A percentile compares a stretch with the other conserved stretches of the same genome.
These are phyloP conservation scores for Solanum chilense DNA, from an alignment of 257 asterid genomes.

Conservation along the genomic window DNA sequence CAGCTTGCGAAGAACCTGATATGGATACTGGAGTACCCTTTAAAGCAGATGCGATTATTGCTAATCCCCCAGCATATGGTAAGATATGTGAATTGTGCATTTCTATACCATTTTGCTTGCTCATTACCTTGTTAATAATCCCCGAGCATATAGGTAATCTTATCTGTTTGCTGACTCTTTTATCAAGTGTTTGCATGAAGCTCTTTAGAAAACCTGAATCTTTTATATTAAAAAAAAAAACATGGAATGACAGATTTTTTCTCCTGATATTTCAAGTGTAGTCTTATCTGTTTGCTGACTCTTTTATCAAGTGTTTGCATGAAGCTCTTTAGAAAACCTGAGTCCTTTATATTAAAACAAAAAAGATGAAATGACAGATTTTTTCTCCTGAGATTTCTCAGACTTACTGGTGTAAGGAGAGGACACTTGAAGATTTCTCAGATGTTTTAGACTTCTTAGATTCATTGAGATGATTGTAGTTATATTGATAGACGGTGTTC, in stretches of 20 bases:
- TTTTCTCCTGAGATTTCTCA: background rate
- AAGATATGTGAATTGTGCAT: constrained; percentile 8
- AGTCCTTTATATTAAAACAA: background rate
- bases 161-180: background rate
- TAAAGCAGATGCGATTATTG: constrained; percentile 88
- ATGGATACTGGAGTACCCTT: constrained; percentile 74
- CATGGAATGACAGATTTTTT: background rate
- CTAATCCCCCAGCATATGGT: constrained; percentile 92
- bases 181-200: background rate
- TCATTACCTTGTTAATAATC: background rate
- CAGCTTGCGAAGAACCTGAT: constrained; percentile 90
- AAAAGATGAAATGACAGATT: background rate
- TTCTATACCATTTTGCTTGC: background rate
- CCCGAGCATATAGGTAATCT: background rate
- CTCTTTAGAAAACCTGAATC: background rate
- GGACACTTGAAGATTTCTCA: background rate
- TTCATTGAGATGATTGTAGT: background rate
- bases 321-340: background rate
- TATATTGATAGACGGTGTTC: background rate
- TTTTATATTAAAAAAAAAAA: no score
- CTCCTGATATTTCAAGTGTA: no score
- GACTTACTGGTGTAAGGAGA: background rate
- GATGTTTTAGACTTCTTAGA: background rate
- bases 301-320: background rate
- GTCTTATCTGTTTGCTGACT: background rate